phyloP scores from a whole-genome alignment of 257 asterid genomes.

The Rauvolfia tetraphylla region DNA sequence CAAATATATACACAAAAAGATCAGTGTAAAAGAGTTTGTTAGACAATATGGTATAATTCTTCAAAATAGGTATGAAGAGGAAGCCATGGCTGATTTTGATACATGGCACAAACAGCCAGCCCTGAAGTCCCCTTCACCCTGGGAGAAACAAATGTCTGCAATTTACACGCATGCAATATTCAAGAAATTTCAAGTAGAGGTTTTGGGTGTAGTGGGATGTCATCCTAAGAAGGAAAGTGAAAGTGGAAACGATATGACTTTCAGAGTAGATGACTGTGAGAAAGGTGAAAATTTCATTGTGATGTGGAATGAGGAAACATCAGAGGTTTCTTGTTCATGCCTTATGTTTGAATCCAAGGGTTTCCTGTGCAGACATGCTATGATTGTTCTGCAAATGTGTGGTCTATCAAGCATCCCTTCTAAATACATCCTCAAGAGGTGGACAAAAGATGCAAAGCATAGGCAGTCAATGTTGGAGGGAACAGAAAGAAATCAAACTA shows the following conservation, averaged over 20 bases:
- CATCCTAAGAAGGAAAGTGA: constrained; percentile 85
- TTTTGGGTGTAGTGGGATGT: constrained; percentile 95
- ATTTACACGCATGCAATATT: constrained; percentile 85
- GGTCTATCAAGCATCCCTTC: constrained; percentile 88
- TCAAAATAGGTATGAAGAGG: constrained; percentile 83
- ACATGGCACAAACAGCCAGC: constrained; percentile 98
- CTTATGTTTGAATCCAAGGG: constrained; percentile 88
- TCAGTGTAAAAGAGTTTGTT: constrained; percentile 77
- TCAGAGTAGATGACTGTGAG: constrained; percentile 87
- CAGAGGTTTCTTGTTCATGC: constrained; percentile 91
- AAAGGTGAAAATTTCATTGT: constrained; percentile 73
- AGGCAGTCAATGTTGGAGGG: constrained; percentile 47
- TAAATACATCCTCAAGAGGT: constrained; percentile 76
- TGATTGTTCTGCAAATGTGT: constrained; percentile 93
- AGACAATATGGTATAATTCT: constrained; percentile 81
- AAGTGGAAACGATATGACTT: constrained; percentile 44
- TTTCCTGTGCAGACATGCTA: constrained; percentile 88
- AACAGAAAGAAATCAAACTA: constrained; percentile 55
- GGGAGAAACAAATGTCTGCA: constrained; percentile 97
- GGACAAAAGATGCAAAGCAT: constrained; percentile 91
- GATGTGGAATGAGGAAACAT: constrained; percentile 61
- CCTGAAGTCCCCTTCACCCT: constrained; percentile 93
- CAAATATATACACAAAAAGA: constrained; percentile 79
- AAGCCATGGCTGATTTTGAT: constrained; percentile 92
- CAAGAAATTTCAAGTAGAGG: constrained; percentile 87